Evolutionary conservation across 768 basidiomycete species (phyloP), one percentile per base, ranked within the genome.

Genomic region (Termitomyces sp.): DNA sequence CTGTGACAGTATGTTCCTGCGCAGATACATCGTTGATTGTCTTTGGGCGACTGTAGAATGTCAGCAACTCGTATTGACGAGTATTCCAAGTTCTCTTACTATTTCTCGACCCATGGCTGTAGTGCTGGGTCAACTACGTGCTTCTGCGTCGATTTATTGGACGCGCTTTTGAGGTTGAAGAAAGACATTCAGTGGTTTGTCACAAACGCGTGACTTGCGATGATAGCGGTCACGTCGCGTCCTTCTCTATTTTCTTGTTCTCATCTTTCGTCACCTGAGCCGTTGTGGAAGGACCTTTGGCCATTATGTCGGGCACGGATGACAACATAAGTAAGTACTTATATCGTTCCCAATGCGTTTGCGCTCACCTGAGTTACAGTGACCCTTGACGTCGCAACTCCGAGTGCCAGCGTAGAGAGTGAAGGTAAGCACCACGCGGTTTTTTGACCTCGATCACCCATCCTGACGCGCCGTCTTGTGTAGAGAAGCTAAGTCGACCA

Each of bases 101-200:
- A 99, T 82, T 98, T 98, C 74, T 99, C 97, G 0, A 99, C 94
- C 97, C 97, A 99, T 58, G 97, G 93, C 66, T 93, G 91, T 38
- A 83, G 68, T 21, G 74, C 76, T 12, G 83, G 83, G 54, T 84
- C 83, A 10, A 77, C 70, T 1, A 64, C 58, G 53, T 81, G 80
- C 61, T 79, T 77, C 59, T 70, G 63, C 30, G 72, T 56, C 45
- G 71, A 48, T 64, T 76, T 79, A 51, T 61, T 70, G 10, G 74
- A 69, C 32, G 74, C 69, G 46, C 70, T 64, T 64, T 78, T 79
- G 44, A 71, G 64, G 56, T 74, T 71, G 68, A 90, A 89, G 75
- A 90, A 90, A 55, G 83, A 75, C 84, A 89, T 87, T 58, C 28
- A 28, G 44, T 55, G 45, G 11, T 24, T 3, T 71, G 79, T 80